Conservation (phyloP, 192 early-diverging fungal species). For the Diversispora eburnea region DNA sequence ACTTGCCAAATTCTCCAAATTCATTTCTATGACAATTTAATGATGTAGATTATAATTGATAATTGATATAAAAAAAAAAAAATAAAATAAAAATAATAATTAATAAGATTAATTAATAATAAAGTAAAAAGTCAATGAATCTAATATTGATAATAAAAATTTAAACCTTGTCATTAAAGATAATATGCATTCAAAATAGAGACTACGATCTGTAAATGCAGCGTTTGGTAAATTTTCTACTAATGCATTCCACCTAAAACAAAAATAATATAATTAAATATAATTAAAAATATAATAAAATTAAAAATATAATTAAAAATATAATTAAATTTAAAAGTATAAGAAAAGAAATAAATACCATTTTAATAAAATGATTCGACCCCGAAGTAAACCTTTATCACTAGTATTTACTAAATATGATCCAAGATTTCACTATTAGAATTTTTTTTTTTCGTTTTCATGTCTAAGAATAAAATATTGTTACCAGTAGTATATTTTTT, state of each 20-base stretch:
- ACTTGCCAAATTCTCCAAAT: conserved; percentile 17
- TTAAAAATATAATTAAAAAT: background rate
- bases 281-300: background rate
- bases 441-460: too few species aligned
- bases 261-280: background rate
- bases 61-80: background rate
- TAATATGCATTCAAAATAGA: conserved; percentile 27
- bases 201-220: conserved; percentile 17
- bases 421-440: background rate
- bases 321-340: background rate
- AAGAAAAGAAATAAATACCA: conserved; percentile 9
- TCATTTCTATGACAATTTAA: conserved; percentile 15
- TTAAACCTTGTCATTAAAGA: conserved; percentile 23
- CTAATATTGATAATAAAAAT: background rate
- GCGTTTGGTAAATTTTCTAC: conserved; percentile 13
- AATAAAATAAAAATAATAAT: background rate
- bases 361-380: background rate
- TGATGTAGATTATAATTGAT: background rate
- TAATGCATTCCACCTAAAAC: conserved; percentile 24
- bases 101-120: background rate
- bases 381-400: background rate
- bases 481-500: conserved; percentile 22
- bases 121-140: background rate
- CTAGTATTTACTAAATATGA: background rate
- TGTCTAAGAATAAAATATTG: too few species aligned